Evolutionary conservation across 2,329 filamentous ascomycete species (phyloP).

Genomic region (Cladophialophora carrionii): DNA sequence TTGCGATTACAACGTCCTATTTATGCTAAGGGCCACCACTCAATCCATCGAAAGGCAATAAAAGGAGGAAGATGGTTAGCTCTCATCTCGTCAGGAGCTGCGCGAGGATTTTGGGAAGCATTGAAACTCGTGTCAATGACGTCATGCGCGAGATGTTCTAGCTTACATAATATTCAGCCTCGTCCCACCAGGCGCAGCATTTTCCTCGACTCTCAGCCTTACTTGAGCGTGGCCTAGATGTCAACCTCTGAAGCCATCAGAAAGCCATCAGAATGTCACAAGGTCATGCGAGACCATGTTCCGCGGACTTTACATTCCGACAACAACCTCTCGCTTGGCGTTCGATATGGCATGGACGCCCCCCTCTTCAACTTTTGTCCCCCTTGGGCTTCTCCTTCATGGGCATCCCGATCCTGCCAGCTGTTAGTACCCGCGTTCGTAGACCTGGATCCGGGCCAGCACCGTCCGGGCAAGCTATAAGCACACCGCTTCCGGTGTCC

Average conservation of each 20-base stretch:
- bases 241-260: too few relatives aligned
- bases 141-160: neutral
- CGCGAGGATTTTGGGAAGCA: neutral
- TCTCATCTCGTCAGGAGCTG: neutral
- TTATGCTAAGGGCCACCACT: neutral
- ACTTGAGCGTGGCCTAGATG: neutral
- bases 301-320: neutral
- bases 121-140: neutral
- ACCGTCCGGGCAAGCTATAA: neutral
- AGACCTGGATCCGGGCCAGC: neutral
- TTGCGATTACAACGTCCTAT: neutral
- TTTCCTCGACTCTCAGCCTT: neutral
- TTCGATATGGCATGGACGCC: neutral
- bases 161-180: neutral
- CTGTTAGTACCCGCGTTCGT: neutral
- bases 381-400: constrained; percentile 8
- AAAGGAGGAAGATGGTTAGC: neutral
- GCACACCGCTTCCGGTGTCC: neutral
- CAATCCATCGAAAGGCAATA: neutral
- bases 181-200: neutral
- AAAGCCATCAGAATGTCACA: too few relatives aligned
- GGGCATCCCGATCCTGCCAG: constrained; percentile 11
- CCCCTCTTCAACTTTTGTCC: neutral
- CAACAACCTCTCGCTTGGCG: neutral
- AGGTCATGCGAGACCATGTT: neutral